Evolutionary conservation across 495 filamentous ascomycete genomes (phyloP), one percentile per base, ranked within the genome.

Genomic region (Xylaria telfairii): DNA sequence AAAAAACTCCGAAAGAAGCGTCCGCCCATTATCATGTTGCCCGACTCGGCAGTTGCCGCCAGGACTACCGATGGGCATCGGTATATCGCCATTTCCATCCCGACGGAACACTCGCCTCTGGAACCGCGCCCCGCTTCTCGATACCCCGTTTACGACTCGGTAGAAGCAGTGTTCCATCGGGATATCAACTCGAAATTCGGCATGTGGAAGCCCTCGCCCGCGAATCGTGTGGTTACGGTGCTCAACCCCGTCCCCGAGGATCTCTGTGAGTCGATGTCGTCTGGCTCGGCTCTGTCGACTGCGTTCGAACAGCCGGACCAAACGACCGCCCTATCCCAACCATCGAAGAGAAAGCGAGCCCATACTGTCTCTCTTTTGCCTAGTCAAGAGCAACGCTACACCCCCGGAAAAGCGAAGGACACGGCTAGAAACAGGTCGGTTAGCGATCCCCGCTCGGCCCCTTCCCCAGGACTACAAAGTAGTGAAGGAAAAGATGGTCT

Each of bases 41-140:
- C 86, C 13, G 83, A 87, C 70, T 80, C 80, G 46, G 82, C 85
- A 1, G 79, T 85, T 10, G 79, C 81, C 10, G 80, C 82, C 4
- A 80, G 73, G 30, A 85, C 82, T 0, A 82, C 67, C 0, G 77
- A 69, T 2, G 85, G 85, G 2, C 76, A 82, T 65, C 78, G 81
- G 1, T 81, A 88, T 70, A 86, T 87, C 72, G 84, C 84, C 19
- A 87, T 87, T 53, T 85, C 85, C 28, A 85, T 87, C 21, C 85
- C 86, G 0, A n/a, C 73, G 17, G 74, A 82, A 53, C 66, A 81
- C 61, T 76, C 65, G 2, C 70, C 78, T 41, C 60, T 78, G 1
- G 46, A 68, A 21, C 19, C 41, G 4, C n/a, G 21, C 15, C 32
- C 41, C 0, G 5, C 51, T 44, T 60, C 67, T n/a, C 73, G 72